A percentile compares a stretch with the other conserved stretches of the same genome.
Conservation (phyloP, 768 basidiomycete genomes). For the Phallus indusiatus region DNA sequence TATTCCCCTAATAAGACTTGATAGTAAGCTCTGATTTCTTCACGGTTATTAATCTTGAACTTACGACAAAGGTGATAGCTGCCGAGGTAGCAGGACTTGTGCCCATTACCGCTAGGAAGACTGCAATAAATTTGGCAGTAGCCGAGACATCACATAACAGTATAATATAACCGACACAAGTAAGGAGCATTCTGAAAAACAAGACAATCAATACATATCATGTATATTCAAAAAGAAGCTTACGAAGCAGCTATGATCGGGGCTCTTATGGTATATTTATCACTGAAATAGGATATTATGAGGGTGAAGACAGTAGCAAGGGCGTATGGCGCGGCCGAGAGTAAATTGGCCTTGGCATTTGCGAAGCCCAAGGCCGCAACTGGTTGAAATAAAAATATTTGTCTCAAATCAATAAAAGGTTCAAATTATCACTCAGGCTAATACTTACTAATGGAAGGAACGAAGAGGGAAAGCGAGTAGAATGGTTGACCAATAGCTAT, state of each 20-base stretch:
- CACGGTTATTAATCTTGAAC: not conserved
- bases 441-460: conserved; percentile 29
- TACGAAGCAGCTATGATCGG: conserved; percentile 22
- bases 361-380: conserved; percentile 22
- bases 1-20: conserved; percentile 7
- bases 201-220: not conserved
- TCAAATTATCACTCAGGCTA: not conserved
- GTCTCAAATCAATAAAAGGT: not conserved
- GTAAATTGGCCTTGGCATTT: conserved; percentile 13
- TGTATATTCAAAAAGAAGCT: not conserved
- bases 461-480: conserved; percentile 28
- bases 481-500: conserved; percentile 30
- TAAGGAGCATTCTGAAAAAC: conserved; percentile 6
- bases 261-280: conserved; percentile 23
- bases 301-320: conserved; percentile 31
- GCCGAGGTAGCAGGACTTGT: conserved; percentile 7
- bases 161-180: conserved; percentile 12
- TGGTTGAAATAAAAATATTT: not conserved
- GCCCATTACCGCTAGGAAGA: not conserved
- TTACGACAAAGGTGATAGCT: conserved; percentile 14
- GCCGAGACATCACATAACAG: not conserved
- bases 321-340: conserved; percentile 25
- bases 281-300: conserved; percentile 24
- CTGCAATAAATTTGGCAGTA: conserved; percentile 10
- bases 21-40: not conserved